phyloP scores from a whole-genome alignment of 345 rosid species.

The Microthlaspi erraticum region DNA sequence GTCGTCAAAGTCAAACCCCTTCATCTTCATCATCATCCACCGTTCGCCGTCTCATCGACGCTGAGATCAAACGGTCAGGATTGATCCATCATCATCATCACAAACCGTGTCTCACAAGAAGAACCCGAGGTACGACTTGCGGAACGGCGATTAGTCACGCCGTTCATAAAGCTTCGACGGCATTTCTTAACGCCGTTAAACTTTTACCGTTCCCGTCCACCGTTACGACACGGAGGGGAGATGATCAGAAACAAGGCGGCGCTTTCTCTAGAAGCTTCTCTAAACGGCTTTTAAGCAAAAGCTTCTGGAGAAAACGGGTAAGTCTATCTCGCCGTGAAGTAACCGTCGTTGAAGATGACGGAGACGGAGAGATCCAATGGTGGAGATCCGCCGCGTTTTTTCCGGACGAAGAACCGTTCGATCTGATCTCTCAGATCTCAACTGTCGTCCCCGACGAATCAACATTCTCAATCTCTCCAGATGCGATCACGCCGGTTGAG shows the following conservation, averaged over 20 bases:
- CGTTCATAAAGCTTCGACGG: slow-evolving; percentile 65
- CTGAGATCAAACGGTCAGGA: slow-evolving; percentile 60
- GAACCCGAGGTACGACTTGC: slow-evolving; percentile 46
- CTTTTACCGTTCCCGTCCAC: slow-evolving; percentile 56
- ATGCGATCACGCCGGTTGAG: neutral
- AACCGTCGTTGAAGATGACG: neutral
- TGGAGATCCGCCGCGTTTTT: slow-evolving; percentile 57
- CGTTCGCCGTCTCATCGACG: slow-evolving; percentile 68
- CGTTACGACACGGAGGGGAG: slow-evolving; percentile 25
- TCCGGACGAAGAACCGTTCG: slow-evolving; percentile 51
- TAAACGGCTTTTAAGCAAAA: slow-evolving; percentile 51
- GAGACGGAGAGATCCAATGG: slow-evolving; percentile 46
- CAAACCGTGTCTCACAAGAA: slow-evolving; percentile 41
- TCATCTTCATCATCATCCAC: slow-evolving; percentile 50
- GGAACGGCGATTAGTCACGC: slow-evolving; percentile 53
- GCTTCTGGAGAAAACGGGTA: slow-evolving; percentile 58
- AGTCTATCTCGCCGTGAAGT: slow-evolving; percentile 31
- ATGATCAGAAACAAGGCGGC: slow-evolving; percentile 23
- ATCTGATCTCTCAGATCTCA: slow-evolving; percentile 28
- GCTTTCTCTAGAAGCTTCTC: slow-evolving; percentile 58
- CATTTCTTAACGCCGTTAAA: slow-evolving; percentile 68
- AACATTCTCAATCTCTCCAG: slow-evolving; percentile 24
- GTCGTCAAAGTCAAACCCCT: slow-evolving; percentile 61
- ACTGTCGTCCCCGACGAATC: slow-evolving; percentile 7
- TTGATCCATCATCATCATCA: slow-evolving; percentile 11